These are phyloP conservation scores for Annulohypoxylon truncatum DNA, from an alignment of 2,329 filamentous ascomycete species.

Conservation along the genomic window DNA sequence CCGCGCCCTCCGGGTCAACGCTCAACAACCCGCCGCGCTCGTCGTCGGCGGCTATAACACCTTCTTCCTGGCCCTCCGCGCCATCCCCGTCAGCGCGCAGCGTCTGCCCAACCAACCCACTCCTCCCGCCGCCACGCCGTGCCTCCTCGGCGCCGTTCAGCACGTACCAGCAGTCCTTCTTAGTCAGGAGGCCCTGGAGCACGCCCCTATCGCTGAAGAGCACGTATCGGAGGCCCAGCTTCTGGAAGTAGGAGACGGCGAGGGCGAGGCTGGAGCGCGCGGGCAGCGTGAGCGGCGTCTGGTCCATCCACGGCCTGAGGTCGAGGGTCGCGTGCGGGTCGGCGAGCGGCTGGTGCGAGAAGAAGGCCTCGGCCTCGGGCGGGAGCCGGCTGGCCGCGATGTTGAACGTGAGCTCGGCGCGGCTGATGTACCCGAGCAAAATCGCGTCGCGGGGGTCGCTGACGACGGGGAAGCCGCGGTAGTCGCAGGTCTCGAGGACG, in stretches of 20 bases:
- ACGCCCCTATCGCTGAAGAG: slow-evolving; percentile 85
- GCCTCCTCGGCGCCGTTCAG: slow-evolving; percentile 81
- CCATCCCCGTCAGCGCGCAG: slow-evolving; percentile 49
- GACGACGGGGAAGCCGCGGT: slow-evolving; percentile 93
- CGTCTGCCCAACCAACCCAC: slow-evolving; percentile 52
- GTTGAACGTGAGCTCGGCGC: slow-evolving; percentile 88
- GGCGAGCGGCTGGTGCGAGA: slow-evolving; percentile 83
- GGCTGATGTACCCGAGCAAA: slow-evolving; percentile 92
- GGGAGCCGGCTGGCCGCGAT: slow-evolving; percentile 74
- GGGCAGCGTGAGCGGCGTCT: slow-evolving; percentile 92
- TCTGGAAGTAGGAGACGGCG: slow-evolving; percentile 94
- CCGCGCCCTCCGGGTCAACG: slow-evolving; percentile 7
- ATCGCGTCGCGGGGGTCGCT: slow-evolving; percentile 80
- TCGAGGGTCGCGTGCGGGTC: slow-evolving; percentile 84
- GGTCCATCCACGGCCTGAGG: slow-evolving; percentile 97
- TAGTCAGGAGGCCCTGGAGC: slow-evolving; percentile 88
- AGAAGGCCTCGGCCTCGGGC: slow-evolving; percentile 81
- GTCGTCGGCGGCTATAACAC: not conserved
- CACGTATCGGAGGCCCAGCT: slow-evolving; percentile 89
- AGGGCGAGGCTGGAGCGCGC: slow-evolving; percentile 81
- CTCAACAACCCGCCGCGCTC: slow-evolving; percentile 41
- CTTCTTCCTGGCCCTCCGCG: slow-evolving; percentile 13
- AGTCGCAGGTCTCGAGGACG: slow-evolving; percentile 78
- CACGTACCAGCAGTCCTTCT: slow-evolving; percentile 97
- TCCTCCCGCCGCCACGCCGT: slow-evolving; percentile 50